Evolutionary conservation across 2,329 filamentous ascomycete species (phyloP).

Genomic region (Pseudogymnoascus sp.): DNA sequence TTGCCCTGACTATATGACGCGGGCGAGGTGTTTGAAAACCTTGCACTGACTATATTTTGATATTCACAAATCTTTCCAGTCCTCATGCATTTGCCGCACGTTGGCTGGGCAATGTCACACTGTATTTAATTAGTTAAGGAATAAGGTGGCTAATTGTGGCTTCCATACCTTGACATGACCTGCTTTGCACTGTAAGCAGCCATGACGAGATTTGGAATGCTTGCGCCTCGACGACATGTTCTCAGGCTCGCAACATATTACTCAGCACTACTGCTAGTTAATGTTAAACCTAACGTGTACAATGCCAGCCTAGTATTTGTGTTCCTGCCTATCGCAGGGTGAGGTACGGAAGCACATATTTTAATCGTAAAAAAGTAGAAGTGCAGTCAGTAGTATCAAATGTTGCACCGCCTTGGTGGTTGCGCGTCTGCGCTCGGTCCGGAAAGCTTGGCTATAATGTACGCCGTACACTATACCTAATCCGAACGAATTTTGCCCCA

Average conservation of each 20-base stretch:
- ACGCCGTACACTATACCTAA: conserved; percentile 2
- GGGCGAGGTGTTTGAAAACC: not conserved
- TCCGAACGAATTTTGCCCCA: not conserved
- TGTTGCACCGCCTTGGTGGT: not conserved
- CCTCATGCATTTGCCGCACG: conserved; percentile 9
- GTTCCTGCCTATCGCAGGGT: not conserved
- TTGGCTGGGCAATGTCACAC: conserved; percentile 10
- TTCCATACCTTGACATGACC: conserved; percentile 11
- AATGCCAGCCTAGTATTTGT: not conserved
- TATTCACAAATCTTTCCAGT: conserved; percentile 9
- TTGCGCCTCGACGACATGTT: conserved; percentile 11
- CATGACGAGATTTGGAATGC: conserved; percentile 14
- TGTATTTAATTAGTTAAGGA: not conserved
- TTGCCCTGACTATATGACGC: not conserved
- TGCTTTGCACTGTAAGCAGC: conserved; percentile 14
- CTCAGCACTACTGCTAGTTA: not conserved
- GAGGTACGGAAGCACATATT: not conserved
- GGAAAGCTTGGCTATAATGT: not conserved
- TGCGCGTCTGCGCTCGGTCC: not conserved
- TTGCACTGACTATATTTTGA: not conserved
- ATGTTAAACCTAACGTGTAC: not conserved
- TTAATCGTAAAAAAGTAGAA: not conserved
- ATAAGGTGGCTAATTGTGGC: not conserved
- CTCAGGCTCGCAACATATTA: not conserved
- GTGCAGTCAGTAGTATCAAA: not conserved